Conservation (phyloP, 345 rosid species). For the Raphanus raphanistrum region DNA sequence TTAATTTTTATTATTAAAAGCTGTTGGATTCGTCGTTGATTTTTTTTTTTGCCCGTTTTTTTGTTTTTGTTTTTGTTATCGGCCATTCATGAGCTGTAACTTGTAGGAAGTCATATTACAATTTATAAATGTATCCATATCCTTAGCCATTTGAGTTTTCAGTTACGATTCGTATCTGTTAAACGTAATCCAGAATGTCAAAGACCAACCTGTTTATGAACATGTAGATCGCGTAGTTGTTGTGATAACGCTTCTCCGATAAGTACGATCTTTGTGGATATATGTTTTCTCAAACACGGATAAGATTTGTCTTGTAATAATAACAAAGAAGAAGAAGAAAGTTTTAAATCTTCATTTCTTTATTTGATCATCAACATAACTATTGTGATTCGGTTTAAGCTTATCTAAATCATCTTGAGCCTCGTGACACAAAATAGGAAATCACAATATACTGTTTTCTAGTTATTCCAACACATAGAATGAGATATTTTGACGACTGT, state of each 20-base stretch:
- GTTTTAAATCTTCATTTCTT: neutral
- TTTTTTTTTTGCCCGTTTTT: too few relatives aligned
- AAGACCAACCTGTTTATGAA: conserved; percentile 1
- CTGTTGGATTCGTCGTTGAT: too few relatives aligned
- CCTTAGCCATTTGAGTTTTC: neutral
- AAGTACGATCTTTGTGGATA: neutral
- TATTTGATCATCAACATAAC: neutral
- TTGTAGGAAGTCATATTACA: too few relatives aligned
- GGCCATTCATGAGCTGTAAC: too few relatives aligned
- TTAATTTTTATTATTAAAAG: too few relatives aligned
- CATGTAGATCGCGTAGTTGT: conserved; percentile 18
- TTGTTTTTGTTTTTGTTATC: too few relatives aligned
- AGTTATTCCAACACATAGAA: too few relatives aligned
- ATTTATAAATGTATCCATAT: too few relatives aligned
- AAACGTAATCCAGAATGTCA: conserved; percentile 26
- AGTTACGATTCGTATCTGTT: neutral
- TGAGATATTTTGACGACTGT: too few relatives aligned
- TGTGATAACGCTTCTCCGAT: neutral
- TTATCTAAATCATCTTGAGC: neutral
- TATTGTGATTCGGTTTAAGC: neutral
- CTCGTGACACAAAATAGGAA: too few relatives aligned
- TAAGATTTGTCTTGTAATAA: neutral
- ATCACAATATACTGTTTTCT: too few relatives aligned
- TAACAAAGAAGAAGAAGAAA: neutral
- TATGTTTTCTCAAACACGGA: neutral